Percentiles rank a stretch among this genome's conserved stretches.
These are phyloP conservation scores for Aspergillus steynii DNA, from an alignment of 495 filamentous ascomycete genomes.

Conservation along the genomic window DNA sequence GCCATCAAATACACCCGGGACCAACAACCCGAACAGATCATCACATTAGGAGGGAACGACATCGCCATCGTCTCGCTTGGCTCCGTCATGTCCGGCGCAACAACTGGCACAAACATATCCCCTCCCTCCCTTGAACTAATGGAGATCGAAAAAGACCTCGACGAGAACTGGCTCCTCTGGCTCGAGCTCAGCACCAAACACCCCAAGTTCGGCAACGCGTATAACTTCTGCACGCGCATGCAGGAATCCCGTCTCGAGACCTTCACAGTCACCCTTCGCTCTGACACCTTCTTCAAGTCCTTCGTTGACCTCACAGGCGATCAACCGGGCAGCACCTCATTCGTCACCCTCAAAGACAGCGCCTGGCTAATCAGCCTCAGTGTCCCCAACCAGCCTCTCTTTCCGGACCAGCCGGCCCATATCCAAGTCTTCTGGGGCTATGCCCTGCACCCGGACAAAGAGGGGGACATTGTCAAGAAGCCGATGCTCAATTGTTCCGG, in stretches of 20 bases:
- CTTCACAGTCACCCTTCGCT: constrained; percentile 41
- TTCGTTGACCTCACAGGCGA: constrained; percentile 29
- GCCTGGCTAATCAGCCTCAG: constrained; percentile 39
- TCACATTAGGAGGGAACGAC: constrained; percentile 25
- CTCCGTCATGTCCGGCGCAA: constrained; percentile 27
- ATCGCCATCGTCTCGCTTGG: constrained; percentile 34
- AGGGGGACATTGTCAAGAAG: constrained; percentile 40
- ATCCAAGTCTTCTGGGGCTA: constrained; percentile 44
- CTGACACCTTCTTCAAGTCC: constrained; percentile 29
- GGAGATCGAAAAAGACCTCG: constrained; percentile 26
- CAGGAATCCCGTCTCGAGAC: constrained; percentile 37
- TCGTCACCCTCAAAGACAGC: constrained; percentile 38
- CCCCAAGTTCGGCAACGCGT: constrained; percentile 39
- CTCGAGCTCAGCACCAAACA: constrained; percentile 25
- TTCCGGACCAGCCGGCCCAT: constrained; percentile 31
- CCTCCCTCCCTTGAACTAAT: constrained; percentile 25
- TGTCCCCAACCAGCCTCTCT: constrained; percentile 41
- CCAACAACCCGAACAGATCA: constrained; percentile 13
- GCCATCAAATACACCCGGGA: constrained; percentile 7
- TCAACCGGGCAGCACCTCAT: constrained; percentile 27
- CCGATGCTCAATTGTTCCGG: constrained; percentile 43
- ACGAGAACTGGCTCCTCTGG: constrained; percentile 39
- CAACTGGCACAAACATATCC: constrained; percentile 24
- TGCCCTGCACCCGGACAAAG: constrained; percentile 30
- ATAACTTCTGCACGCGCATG: constrained; percentile 39